A percentile compares a stretch with the other conserved stretches of the same genome.
These are phyloP conservation scores for Trichoderma sp. DNA, from an alignment of 2,329 filamentous ascomycete genomes.

Conservation along the genomic window DNA sequence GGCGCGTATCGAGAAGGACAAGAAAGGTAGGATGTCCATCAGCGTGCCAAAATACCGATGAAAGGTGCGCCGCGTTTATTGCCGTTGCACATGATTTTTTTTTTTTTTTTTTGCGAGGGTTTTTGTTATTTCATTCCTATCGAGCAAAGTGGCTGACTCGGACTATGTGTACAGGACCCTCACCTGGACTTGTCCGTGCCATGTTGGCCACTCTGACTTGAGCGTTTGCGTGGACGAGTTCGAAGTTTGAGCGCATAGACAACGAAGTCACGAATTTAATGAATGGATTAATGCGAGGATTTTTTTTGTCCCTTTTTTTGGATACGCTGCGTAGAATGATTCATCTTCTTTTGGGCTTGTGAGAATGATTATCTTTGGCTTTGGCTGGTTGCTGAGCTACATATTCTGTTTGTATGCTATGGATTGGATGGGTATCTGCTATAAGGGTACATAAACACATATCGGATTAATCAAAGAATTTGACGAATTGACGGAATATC, in stretches of 20 bases:
- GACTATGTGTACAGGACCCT: slow-evolving; percentile 54
- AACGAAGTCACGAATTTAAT: slow-evolving; percentile 21
- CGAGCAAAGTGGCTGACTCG: slow-evolving; percentile 37
- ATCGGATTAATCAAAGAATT: neutral
- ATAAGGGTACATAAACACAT: neutral
- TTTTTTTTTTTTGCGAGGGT: too few relatives aligned
- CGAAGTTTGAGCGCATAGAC: slow-evolving; percentile 4
- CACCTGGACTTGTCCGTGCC: slow-evolving; percentile 63
- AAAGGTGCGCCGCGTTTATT: slow-evolving; percentile 49
- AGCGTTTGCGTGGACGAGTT: slow-evolving; percentile 27
- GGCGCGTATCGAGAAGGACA: slow-evolving; percentile 79
- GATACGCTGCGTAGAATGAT: slow-evolving; percentile 7
- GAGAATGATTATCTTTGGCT: slow-evolving; percentile 12
- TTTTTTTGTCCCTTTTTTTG: neutral
- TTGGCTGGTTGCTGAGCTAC: neutral
- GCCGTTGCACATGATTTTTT: slow-evolving; percentile 23
- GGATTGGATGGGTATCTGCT: neutral
- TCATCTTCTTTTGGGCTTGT: neutral
- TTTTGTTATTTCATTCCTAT: slow-evolving; percentile 19
- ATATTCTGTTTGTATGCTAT: neutral
- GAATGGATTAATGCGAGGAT: slow-evolving; percentile 12
- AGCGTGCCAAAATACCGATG: slow-evolving; percentile 72
- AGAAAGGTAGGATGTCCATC: slow-evolving; percentile 93
- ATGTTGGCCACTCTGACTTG: slow-evolving; percentile 72
- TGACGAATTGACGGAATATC: neutral